A percentile compares a stretch with the other conserved stretches of the same genome.
Evolutionary conservation across 176 grass and related monocot genomes (phyloP).

Genomic region (Oryza rufipogon): DNA sequence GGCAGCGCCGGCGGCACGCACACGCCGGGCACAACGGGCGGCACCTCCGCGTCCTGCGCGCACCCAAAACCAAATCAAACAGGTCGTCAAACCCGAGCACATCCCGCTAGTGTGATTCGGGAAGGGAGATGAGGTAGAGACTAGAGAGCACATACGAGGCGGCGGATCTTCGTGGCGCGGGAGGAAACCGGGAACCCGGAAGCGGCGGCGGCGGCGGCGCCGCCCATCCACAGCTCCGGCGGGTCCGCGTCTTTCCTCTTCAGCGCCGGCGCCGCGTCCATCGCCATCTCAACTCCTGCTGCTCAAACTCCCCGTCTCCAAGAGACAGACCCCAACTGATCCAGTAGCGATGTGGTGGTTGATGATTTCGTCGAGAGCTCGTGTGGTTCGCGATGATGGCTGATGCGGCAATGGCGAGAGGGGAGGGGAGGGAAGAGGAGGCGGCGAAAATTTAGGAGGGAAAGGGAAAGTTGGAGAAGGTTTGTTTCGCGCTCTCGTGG

Average conservation of each 20-base stretch:
- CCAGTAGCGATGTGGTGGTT: background rate
- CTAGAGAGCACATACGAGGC: constrained; percentile 7
- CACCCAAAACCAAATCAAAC: background rate
- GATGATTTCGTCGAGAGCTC: background rate
- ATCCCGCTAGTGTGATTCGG: background rate
- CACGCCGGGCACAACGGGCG: background rate
- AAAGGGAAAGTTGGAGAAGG: constrained; percentile 6
- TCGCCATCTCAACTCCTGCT: background rate
- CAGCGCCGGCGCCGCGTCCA: constrained; percentile 21
- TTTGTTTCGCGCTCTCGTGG: constrained; percentile 8
- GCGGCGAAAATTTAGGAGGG: background rate
- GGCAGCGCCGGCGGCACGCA: background rate
- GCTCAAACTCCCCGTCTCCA: too few relatives aligned
- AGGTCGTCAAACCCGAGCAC: background rate
- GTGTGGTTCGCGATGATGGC: background rate
- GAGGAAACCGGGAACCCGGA: background rate
- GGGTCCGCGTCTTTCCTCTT: constrained; percentile 30
- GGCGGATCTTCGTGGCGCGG: constrained; percentile 37
- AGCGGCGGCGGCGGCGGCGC: background rate
- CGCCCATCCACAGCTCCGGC: constrained; percentile 28
- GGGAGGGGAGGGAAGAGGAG: background rate
- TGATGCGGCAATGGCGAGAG: background rate
- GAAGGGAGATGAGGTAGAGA: background rate
- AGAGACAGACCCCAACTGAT: background rate
- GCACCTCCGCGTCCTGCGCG: constrained; percentile 16